Conservation (phyloP, 2,329 filamentous ascomycete species). For the Polytolypa hystricis region DNA sequence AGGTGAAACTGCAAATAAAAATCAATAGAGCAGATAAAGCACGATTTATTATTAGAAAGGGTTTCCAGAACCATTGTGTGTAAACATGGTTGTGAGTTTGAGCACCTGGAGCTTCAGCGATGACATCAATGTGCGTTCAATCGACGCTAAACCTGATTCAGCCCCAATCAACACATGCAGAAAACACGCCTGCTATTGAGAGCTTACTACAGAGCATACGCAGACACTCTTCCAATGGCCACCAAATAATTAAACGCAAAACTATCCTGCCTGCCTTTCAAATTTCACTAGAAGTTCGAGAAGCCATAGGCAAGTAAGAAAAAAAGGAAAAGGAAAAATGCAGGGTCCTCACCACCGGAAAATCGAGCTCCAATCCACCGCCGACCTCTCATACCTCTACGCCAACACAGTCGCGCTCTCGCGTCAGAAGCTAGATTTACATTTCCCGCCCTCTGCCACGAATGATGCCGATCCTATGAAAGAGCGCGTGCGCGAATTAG, state of each 20-base stretch:
- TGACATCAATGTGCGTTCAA: neutral
- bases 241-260: neutral
- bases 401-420: constrained; percentile 34
- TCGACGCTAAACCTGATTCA: constrained; percentile 2
- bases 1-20: too few species aligned
- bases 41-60: too few species aligned
- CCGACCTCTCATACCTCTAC: constrained; percentile 39
- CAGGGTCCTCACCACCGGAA: constrained; percentile 34
- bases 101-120: neutral
- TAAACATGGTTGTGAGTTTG: too few species aligned
- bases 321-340: constrained; percentile 12
- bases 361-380: constrained; percentile 40
- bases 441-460: constrained; percentile 36
- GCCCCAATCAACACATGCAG: neutral
- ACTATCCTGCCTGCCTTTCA: neutral
- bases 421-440: constrained; percentile 38
- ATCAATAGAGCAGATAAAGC: too few species aligned
- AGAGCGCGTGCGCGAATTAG: constrained; percentile 30
- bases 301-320: neutral
- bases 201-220: too few species aligned
- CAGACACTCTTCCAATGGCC: neutral
- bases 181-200: neutral
- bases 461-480: constrained; percentile 32
- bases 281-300: neutral
- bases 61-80: too few species aligned